These are phyloP conservation scores for Geotrichum australiense DNA, from an alignment of 1,139 yeast species.

Conservation along the genomic window DNA sequence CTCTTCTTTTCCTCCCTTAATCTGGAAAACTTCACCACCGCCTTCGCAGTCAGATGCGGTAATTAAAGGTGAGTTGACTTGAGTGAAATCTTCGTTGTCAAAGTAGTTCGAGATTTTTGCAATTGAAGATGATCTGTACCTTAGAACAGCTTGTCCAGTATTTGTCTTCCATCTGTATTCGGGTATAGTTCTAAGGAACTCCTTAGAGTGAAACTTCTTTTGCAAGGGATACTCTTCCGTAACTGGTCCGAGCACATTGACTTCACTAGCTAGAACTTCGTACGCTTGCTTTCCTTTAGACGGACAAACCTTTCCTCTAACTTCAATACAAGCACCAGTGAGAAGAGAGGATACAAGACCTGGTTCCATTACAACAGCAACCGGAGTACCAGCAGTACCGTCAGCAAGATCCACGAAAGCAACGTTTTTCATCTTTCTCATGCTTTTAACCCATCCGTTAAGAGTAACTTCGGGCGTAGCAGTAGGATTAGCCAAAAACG, in stretches of 20 bases:
- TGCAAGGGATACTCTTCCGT: slow-evolving; percentile 70
- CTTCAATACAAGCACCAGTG: slow-evolving; percentile 43
- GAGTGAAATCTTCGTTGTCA: slow-evolving; percentile 47
- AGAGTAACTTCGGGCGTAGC: slow-evolving; percentile 27
- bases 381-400: slow-evolving; percentile 52
- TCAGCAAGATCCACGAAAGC: slow-evolving; percentile 77
- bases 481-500: slow-evolving; percentile 11
- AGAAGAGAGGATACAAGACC: slow-evolving; percentile 27
- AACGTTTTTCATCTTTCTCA: slow-evolving; percentile 64
- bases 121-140: slow-evolving; percentile 68
- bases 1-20: slow-evolving; percentile 35
- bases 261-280: slow-evolving; percentile 39
- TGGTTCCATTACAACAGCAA: slow-evolving; percentile 49
- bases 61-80: slow-evolving; percentile 77
- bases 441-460: slow-evolving; percentile 69
- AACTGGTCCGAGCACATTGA: slow-evolving; percentile 42
- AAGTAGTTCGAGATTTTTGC: slow-evolving; percentile 50
- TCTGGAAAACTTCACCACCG: slow-evolving; percentile 80
- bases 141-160: slow-evolving; percentile 55
- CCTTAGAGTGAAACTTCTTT: slow-evolving; percentile 63
- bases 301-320: slow-evolving; percentile 37
- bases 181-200: slow-evolving; percentile 61
- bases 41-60: slow-evolving; percentile 97
- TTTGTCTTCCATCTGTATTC: slow-evolving; percentile 73
- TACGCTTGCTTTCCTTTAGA: slow-evolving; percentile 38